These are phyloP conservation scores for Nothophoma quercina DNA, from an alignment of 2,329 filamentous ascomycete genomes.

Conservation along the genomic window DNA sequence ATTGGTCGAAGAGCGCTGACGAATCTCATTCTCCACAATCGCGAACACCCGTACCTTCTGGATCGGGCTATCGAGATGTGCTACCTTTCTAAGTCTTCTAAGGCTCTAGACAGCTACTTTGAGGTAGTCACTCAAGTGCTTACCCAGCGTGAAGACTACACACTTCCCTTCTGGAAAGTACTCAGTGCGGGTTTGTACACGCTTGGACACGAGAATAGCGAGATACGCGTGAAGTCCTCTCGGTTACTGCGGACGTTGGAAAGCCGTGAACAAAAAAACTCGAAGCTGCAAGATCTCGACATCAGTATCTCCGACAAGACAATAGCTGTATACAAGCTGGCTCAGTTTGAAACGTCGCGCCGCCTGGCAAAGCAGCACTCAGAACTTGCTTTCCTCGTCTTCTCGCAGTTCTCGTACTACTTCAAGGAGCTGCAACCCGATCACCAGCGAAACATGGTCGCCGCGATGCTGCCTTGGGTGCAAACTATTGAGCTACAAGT, in stretches of 20 bases:
- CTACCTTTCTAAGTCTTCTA: constrained; percentile 80
- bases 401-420: constrained; percentile 92
- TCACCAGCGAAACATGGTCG: constrained; percentile 91
- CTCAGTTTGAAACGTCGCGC: constrained; percentile 96
- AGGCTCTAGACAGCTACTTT: constrained; percentile 94
- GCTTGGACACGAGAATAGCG: constrained; percentile 87
- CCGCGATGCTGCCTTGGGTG: constrained; percentile 94
- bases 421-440: constrained; percentile 87
- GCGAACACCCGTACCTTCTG: constrained; percentile 82
- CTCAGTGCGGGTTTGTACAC: constrained; percentile 89
- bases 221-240: constrained; percentile 87
- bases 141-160: constrained; percentile 81
- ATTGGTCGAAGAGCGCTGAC: constrained; percentile 88
- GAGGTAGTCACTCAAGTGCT: constrained; percentile 89
- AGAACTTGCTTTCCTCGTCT: constrained; percentile 89
- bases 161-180: constrained; percentile 88
- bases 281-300: constrained; percentile 95
- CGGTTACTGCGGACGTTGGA: constrained; percentile 82
- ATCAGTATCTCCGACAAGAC: constrained; percentile 99
- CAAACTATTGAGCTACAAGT: constrained; percentile 92
- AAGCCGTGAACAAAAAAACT: constrained; percentile 81
- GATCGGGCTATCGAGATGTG: constrained; percentile 92
- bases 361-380: constrained; percentile 86
- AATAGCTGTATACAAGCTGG: constrained; percentile 95
- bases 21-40: constrained; percentile 90